Base-by-base conservation (phyloP, 148 eudicot genomes). In the Vaccinium myrtillus region DNA sequence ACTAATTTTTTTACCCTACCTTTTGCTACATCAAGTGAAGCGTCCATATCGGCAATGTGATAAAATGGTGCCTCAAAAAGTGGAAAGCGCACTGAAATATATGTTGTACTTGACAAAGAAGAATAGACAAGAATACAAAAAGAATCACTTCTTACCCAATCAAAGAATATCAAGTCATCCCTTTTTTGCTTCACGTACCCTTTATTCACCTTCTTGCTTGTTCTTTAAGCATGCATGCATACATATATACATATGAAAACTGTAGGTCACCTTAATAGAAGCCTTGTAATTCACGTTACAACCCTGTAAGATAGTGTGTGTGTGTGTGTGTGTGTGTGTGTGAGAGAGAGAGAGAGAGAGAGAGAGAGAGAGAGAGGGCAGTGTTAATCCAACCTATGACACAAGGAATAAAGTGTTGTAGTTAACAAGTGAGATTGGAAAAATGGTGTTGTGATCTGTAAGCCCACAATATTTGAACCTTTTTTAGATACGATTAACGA, bases 111-210 rank as follows among this genome's bases (percentile, higher is more conserved):
- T 59, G 23, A 61, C 10, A 61, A 21, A 61, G 67, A 65, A 23
- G 71, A 30, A n/a, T 21, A 32, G 36, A 32, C 36, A 32, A 32
- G 0, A 32, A 21, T 8, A 19, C 12, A 67, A 25, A 67, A 25
- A 25, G 73, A 67, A 67, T 67, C 73, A 67, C 73, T 67, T 67
- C 73, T 67, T 23, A 25, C 14, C 73, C 73, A 67, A 67, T 67
- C 73, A 67, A 67, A 67, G 73, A 23, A 25, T 25, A 67, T 25
- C 69, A 61, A 61, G 69, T 67, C 32, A 67, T 25, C 4, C 16
- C 6, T 67, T 67, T 67, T 67, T 67, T 67, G 25, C 73, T 25
- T 14, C 16, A 3, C n/a, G n/a, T n/a, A n/a, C 36, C 73, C 73
- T 67, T 67, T 67, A n/a, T 11, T 63, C 27, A 63, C 27, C 27